phyloP scores from a whole-genome alignment of 768 basidiomycete species.

The Lactarius quietus region DNA sequence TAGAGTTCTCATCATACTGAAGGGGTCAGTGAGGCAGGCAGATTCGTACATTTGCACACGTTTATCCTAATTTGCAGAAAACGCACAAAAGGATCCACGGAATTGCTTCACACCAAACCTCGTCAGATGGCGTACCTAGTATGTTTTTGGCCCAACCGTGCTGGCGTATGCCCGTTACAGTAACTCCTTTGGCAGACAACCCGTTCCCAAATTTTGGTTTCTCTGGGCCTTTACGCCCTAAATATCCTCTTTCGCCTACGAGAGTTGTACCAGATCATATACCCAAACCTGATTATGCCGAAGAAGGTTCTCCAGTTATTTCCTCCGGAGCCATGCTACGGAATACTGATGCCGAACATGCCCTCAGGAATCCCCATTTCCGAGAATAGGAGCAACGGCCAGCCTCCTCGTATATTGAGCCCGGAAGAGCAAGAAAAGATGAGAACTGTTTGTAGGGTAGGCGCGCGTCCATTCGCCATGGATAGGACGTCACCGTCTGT shows the following conservation, averaged over 20 bases:
- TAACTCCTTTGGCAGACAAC: constrained; percentile 50
- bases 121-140: constrained; percentile 32
- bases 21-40: constrained; percentile 31
- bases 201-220: constrained; percentile 75
- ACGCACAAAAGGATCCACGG: constrained; percentile 75
- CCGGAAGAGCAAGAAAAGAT: constrained; percentile 84
- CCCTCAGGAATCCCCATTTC: constrained; percentile 53
- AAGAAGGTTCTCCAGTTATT: constrained; percentile 46
- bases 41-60: constrained; percentile 15
- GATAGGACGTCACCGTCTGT: constrained; percentile 2
- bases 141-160: background rate
- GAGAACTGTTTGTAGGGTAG: constrained; percentile 79
- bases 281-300: constrained; percentile 83
- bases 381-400: constrained; percentile 55
- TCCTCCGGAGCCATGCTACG: background rate
- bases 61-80: constrained; percentile 50
- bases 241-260: constrained; percentile 82
- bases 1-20: background rate
- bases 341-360: constrained; percentile 22
- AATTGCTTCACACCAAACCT: constrained; percentile 41
- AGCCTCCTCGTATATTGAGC: constrained; percentile 61
- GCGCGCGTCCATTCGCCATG: constrained; percentile 2
- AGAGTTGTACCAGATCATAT: constrained; percentile 82
- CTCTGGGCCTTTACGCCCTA: constrained; percentile 75
- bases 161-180: constrained; percentile 1